Conservation (phyloP, 495 filamentous ascomycete genomes). For the Hypoxylon rickii region DNA sequence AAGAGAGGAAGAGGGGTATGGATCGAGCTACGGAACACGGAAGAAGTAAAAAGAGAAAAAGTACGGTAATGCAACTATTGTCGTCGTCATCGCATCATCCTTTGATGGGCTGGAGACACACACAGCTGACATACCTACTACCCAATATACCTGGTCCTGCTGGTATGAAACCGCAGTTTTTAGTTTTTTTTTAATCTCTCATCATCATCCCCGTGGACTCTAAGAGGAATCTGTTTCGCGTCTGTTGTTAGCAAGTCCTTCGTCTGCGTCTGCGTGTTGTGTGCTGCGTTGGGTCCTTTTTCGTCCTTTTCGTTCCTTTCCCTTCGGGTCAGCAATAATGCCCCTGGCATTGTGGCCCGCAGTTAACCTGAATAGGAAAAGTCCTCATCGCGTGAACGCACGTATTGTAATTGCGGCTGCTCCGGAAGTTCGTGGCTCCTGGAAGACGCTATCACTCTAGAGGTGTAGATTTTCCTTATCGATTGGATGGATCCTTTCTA, state of each 20-base stretch:
- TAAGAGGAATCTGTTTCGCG: conserved; percentile 22
- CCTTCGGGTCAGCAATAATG: neutral
- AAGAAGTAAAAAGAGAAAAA: no score
- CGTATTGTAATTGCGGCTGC: conserved; percentile 34
- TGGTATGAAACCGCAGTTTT: conserved; percentile 9
- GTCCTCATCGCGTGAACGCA: conserved; percentile 28
- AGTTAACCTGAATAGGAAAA: conserved; percentile 21
- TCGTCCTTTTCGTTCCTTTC: neutral
- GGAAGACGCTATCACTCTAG: neutral
- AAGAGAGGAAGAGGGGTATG: no score
- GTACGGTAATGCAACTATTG: no score
- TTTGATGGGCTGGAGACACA: no score
- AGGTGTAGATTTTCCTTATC: conserved; percentile 19
- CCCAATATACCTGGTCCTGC: no score
- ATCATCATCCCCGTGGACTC: no score
- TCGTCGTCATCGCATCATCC: no score
- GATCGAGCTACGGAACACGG: no score
- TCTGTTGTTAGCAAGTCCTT: conserved; percentile 5
- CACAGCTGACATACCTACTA: no score
- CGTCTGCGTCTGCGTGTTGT: neutral
- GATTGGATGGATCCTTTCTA: conserved; percentile 16
- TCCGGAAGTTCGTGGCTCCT: conserved; percentile 23
- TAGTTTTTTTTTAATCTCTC: conserved; percentile 8
- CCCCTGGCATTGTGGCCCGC: conserved; percentile 17
- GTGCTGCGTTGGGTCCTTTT: no score